Conservation (phyloP, 73 alveolate species). For the Breviolum minutum region DNA sequence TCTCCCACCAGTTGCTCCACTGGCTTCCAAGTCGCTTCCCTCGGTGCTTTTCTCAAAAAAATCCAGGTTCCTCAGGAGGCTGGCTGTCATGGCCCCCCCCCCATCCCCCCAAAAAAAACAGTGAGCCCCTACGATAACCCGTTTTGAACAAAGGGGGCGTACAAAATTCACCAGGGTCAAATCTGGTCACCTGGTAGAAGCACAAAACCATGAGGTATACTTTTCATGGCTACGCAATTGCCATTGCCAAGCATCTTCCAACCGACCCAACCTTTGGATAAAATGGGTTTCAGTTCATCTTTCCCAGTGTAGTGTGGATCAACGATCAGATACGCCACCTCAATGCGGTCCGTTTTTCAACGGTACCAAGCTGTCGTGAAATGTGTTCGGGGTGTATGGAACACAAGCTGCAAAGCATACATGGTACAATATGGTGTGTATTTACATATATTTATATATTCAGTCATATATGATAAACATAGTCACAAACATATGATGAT, state of each 20-base stretch:
- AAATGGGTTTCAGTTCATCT: conserved; percentile 96
- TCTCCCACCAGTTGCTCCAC: neutral
- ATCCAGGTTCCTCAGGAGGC: conserved; percentile 85
- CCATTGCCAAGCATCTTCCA: conserved; percentile 93
- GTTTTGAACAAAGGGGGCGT: neutral
- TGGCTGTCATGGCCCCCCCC: neutral
- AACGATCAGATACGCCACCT: conserved; percentile 96
- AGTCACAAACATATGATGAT: no score
- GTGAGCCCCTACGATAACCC: neutral
- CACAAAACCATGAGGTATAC: no score
- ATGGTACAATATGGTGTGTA: no score
- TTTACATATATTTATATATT: no score
- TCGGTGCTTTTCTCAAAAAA: conserved; percentile 94
- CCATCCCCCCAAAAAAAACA: neutral
- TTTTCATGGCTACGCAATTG: neutral
- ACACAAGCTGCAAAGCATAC: no score
- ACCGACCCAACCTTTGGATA: conserved; percentile 96
- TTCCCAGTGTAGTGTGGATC: conserved; percentile 97
- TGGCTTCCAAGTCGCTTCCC: conserved; percentile 2
- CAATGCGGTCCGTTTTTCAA: no score
- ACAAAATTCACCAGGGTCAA: neutral
- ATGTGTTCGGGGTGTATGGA: no score
- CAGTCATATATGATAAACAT: no score
- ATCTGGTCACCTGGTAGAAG: neutral
- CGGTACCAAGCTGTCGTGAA: no score